phyloP scores from a whole-genome alignment of 352 stramenopile genomes.

The Pythium scleroteichum region DNA sequence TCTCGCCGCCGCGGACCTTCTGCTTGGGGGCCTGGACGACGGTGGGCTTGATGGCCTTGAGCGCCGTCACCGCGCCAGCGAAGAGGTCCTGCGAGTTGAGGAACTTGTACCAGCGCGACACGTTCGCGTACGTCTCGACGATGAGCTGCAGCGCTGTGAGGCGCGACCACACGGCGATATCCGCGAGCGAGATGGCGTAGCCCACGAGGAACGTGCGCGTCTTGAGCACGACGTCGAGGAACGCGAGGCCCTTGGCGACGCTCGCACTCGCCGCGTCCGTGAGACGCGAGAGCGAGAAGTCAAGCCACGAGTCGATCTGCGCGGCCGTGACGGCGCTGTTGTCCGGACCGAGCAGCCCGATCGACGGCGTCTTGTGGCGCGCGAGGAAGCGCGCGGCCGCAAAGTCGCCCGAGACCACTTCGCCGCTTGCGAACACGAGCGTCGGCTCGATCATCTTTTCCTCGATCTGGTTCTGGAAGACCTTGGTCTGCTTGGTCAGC shows the following conservation, averaged over 20 bases:
- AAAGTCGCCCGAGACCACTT: constrained; percentile 79
- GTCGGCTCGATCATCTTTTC: constrained; percentile 63
- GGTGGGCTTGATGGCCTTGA: constrained; percentile 52
- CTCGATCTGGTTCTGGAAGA: constrained; percentile 56
- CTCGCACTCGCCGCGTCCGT: constrained; percentile 27
- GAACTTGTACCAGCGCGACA: constrained; percentile 75
- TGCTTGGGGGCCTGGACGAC: constrained; percentile 15
- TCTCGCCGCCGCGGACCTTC: constrained; percentile 22
- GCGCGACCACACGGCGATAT: constrained; percentile 93
- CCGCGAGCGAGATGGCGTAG: constrained; percentile 93
- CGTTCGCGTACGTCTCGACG: constrained; percentile 56
- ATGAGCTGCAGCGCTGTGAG: constrained; percentile 52
- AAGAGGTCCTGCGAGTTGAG: constrained; percentile 66
- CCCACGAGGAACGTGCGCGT: constrained; percentile 94
- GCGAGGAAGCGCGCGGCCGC: constrained; percentile 70
- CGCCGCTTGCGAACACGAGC: constrained; percentile 49
- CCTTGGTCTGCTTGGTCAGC: constrained; percentile 50
- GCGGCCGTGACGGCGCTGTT: constrained; percentile 52
- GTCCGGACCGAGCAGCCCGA: constrained; percentile 59
- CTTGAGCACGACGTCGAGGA: constrained; percentile 89
- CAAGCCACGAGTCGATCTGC: constrained; percentile 93
- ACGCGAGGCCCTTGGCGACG: constrained; percentile 54
- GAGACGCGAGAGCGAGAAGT: constrained; percentile 86
- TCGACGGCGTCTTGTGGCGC: constrained; percentile 35
- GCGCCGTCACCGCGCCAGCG: constrained; percentile 41